A percentile compares a stretch with the other conserved stretches of the same genome.
Conservation (phyloP, 1,139 yeast species). For the Magnusiomyces sp. region DNA sequence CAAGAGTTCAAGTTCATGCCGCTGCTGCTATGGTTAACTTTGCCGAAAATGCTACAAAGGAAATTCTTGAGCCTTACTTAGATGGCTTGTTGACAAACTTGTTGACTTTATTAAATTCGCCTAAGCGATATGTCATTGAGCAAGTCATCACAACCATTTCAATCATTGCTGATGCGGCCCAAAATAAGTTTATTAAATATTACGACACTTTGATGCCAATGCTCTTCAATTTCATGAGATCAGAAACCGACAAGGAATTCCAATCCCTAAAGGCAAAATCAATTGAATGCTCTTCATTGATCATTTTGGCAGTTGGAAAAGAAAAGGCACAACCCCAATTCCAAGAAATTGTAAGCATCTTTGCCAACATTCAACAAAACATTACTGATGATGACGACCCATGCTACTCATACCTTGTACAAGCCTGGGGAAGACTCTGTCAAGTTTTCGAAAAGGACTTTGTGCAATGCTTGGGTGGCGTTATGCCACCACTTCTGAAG, state of each 20-base stretch:
- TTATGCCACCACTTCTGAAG: conserved; percentile 74
- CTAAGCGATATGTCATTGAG: conserved; percentile 90
- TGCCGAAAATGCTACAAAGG: conserved; percentile 85
- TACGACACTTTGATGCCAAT: conserved; percentile 94
- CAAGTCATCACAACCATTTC: conserved; percentile 96
- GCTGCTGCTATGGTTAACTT: conserved; percentile 97
- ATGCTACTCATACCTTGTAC: conserved; percentile 76
- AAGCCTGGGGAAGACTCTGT: conserved; percentile 95
- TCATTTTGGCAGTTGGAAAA: conserved; percentile 94
- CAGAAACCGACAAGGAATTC: conserved; percentile 75
- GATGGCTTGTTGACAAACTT: conserved; percentile 71
- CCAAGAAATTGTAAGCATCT: conserved; percentile 61
- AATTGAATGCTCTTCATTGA: conserved; percentile 88
- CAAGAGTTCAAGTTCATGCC: conserved; percentile 95
- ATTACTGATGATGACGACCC: conserved; percentile 60
- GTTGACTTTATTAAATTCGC: conserved; percentile 68
- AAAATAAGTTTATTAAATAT: conserved; percentile 76
- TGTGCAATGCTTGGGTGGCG: conserved; percentile 78
- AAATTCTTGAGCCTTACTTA: conserved; percentile 79
- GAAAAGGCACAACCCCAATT: conserved; percentile 78
- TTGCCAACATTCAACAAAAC: conserved; percentile 57
- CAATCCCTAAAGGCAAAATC: conserved; percentile 84
- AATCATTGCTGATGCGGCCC: conserved; percentile 97
- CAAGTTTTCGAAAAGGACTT: conserved; percentile 78
- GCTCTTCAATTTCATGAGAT: conserved; percentile 64